Base-by-base conservation (phyloP, 2,329 filamentous ascomycete species). In the Aspergillus pseudoterreus region DNA sequence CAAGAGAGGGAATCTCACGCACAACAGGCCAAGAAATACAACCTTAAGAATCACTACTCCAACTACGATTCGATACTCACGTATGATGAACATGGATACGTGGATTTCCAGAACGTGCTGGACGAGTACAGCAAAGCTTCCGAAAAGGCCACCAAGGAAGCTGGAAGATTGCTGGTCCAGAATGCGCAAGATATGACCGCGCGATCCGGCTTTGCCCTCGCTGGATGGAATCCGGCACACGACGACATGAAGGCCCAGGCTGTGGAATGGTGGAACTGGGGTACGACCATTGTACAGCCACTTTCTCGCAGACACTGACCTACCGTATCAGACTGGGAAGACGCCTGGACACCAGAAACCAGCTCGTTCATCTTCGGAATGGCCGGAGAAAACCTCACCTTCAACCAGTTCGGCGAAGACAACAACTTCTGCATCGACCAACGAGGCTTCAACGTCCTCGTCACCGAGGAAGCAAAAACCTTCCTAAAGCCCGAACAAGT, bases 401-500 rank as follows among this genome's bases (percentile, higher is more conserved):
- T 83, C 58, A 78, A 83, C 54, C 78, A 84, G 52, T 87, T 78
- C 65, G 78, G 78, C n/a, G 77, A 83, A 14, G 77, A 77, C 15
- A 85, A 84, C 63, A 82, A 85, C 55, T 79, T 82, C 27, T 82
- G 85, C 38, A 69, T 75, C 30, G 85, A 88, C 53, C 77, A 78
- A 41, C 77, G 84, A 0, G 85, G 85, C 3, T 86, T 82, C 67
- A 83, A 79, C 52, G 62, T 75, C 12, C 81, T 84, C 56, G 75
- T 87, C 21, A 71, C 78, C 22, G 75, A 76, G 15, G 78, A 85
- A 60, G 82, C 83, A 0, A 69, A 73, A 0, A 78, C 78, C 0
- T 87, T 86, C 57, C 74, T 88, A 1, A 58, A 65, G 3, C 60
- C 72, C 1, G 71, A 80, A 14, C 75, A 84, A 0, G 72, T 88